Conservation (phyloP, 352 stramenopile genomes). For the Phytophthora megakarya region DNA sequence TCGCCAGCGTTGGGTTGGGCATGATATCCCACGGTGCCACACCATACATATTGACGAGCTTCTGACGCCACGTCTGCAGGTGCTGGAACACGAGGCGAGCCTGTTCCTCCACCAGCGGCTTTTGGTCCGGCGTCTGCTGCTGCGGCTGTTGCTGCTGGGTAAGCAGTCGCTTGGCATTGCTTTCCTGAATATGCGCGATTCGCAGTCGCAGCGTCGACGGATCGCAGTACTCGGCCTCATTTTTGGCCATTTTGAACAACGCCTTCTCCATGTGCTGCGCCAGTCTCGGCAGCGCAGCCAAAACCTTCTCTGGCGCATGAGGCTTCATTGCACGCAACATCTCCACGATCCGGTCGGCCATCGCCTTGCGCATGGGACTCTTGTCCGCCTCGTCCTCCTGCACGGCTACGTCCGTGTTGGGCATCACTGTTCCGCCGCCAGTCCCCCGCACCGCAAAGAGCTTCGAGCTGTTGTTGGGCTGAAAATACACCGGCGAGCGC, state of each 20-base stretch:
- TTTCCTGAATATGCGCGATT: slow-evolving; percentile 89
- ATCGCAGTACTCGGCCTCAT: slow-evolving; percentile 93
- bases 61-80: slow-evolving; percentile 79
- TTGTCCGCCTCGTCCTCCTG: slow-evolving; percentile 41
- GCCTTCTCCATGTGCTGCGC: slow-evolving; percentile 95
- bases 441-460: slow-evolving; percentile 11
- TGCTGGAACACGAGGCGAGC: slow-evolving; percentile 65
- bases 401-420: slow-evolving; percentile 24
- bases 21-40: slow-evolving; percentile 75
- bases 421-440: slow-evolving; percentile 13
- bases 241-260: slow-evolving; percentile 85
- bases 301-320: slow-evolving; percentile 94
- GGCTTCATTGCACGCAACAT: slow-evolving; percentile 93
- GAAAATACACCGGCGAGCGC: slow-evolving; percentile 24
- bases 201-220: slow-evolving; percentile 90
- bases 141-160: slow-evolving; percentile 49
- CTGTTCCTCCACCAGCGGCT: slow-evolving; percentile 64
- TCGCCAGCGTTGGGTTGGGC: slow-evolving; percentile 72
- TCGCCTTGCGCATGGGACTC: slow-evolving; percentile 42
- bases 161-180: slow-evolving; percentile 63
- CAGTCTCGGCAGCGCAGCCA: slow-evolving; percentile 95
- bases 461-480: slow-evolving; percentile 20
- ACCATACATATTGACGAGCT: slow-evolving; percentile 76
- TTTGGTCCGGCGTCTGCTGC: slow-evolving; percentile 20
- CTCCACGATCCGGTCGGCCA: slow-evolving; percentile 85